Conservation (phyloP, 2,329 filamentous ascomycete species). For the Diaporthe sp. region DNA sequence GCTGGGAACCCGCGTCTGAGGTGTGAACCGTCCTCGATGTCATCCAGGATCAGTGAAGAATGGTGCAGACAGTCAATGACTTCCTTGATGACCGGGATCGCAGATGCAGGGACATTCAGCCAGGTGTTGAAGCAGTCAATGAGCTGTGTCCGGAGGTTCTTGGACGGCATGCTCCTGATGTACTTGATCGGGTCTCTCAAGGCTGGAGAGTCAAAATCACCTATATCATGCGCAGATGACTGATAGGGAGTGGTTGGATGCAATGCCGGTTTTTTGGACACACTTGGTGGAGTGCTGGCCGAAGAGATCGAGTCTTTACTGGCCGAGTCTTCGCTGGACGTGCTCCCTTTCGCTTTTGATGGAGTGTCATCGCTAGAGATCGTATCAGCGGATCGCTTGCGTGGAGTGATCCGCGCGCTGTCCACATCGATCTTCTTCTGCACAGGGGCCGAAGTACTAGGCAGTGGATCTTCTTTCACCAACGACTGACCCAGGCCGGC, state of each 20-base stretch:
- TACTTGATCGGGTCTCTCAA: background rate
- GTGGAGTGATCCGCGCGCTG: background rate
- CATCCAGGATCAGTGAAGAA: background rate
- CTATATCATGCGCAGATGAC: background rate
- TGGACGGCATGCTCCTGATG: background rate
- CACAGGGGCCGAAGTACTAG: too few species aligned
- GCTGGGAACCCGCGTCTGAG: background rate
- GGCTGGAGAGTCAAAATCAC: background rate
- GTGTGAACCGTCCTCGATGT: background rate
- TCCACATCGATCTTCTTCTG: background rate
- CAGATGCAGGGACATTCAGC: background rate
- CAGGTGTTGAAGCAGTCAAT: background rate
- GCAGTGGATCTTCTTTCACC: background rate
- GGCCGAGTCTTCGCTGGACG: background rate
- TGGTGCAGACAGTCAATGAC: background rate
- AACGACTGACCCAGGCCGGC: background rate
- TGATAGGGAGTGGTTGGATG: background rate
- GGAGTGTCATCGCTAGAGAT: background rate
- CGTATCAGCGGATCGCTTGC: background rate
- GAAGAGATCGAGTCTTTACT: background rate
- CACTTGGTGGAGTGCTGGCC: background rate
- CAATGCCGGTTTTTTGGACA: background rate
- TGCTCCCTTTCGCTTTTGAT: background rate
- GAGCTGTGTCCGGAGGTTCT: background rate
- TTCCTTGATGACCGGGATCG: background rate